Evolutionary conservation across 306 rosid species (phyloP), one percentile per base, ranked within the genome.

Genomic region (Urtica urens): DNA sequence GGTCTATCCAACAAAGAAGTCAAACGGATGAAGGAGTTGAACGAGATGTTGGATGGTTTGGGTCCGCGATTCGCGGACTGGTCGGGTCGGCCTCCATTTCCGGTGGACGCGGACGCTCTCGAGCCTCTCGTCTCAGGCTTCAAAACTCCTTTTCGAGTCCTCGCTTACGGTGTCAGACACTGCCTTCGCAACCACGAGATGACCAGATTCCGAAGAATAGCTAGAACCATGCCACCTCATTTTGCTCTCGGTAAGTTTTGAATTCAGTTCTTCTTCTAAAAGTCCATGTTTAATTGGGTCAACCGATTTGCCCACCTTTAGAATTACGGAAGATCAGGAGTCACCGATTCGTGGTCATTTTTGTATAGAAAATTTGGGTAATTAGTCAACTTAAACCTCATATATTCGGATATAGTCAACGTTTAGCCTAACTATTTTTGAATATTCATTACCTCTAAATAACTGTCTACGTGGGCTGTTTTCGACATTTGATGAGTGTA

Each of bases 171-270:
- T 43, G 59, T 78, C 48, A 76, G 60, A 55, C 77, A 22, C 41
- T 35, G 80, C 57, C 70, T 88, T 46, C 66, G 63, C 49, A 59
- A 88, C 74, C 57, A 55, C 72, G 86, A 67, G 53, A 81, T 64
- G 83, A 88, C 96, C 17, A 29, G 1, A 48, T 65, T 78, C 34
- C 88, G 93, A 31, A 76, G 86, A 63, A 77, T 65, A 19, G 70
- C 95, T n/a, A 83, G 96, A 78, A 68, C 39, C 31, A 68, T 64
- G 21, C 82, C 93, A 59, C 96, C 96, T 9, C 96, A 88, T 68
- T 88, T 88, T 74, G 96, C 94, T 57, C 69, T 88, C 48, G 96
- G 96, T 83, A 78, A 44, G n/a, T n/a, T n/a, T n/a, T n/a, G n/a
- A n/a, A n/a, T n/a, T n/a, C n/a, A n/a, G n/a, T n/a, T n/a, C n/a